Base-by-base conservation (phyloP, 768 basidiomycete genomes). In the Russula virescens region DNA sequence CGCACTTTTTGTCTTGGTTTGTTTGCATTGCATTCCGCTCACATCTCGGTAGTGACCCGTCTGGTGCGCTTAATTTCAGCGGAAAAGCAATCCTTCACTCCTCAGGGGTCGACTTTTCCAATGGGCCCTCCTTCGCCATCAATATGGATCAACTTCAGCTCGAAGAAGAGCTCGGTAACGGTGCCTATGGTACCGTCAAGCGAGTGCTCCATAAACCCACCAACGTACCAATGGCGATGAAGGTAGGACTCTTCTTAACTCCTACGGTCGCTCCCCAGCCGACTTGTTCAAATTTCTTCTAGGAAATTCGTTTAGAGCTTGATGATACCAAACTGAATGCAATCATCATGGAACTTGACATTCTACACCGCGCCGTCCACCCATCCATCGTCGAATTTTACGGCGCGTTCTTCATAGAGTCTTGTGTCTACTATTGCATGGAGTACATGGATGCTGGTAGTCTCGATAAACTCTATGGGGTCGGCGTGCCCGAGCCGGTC, bases 371-470 rank as follows among this genome's bases (percentile, higher is more conserved):
- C 28, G 95, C 95, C 3, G 82, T 88, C 48, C 86, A 89, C 10
- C 90, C 89, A 3, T 86, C 91, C 71, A 98, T 98, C 67, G 92
- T 99, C 70, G 97, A 98, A 64, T 99, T 99, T 69, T 98, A 96
- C 72, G 97, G 97, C 48, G 97, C 97, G 5, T 99, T 99, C 79
- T 98, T 97, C 75, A 94, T 97, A 75, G 97, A 99, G 72, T 92
- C 92, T n/a, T 99, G 96, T 73, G 97, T 99, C 25, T 98, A 99
- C 76, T 98, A 97, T 74, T 98, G 95, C 75, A 98, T 98, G 95
- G 97, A 99, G 78, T 92, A 88, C 76, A 99, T 99, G 97, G 96
- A 99, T 72, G 95, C 94, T 13, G 94, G 95, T n/a, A 90, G 87
- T 45, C 81, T 99, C 51, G 97, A 98, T 73, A 91, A 88, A 66